Percentiles rank a stretch among this genome's conserved stretches.
These are phyloP conservation scores for Cladobotryum protrusum DNA, from an alignment of 2,329 filamentous ascomycete species.

Conservation along the genomic window DNA sequence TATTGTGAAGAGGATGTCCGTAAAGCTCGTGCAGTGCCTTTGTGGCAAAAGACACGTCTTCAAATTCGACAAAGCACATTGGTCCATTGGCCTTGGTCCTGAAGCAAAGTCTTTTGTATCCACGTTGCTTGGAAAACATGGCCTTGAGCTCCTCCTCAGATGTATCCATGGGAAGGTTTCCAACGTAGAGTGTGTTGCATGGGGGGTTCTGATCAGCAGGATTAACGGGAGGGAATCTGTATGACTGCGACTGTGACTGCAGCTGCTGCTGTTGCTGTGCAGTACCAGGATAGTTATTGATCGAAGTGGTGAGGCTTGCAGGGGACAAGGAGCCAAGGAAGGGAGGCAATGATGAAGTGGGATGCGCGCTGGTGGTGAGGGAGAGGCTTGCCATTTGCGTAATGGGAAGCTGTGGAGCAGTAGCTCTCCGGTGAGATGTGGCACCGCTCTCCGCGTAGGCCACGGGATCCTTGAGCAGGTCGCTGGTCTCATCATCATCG, in stretches of 20 bases:
- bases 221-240: conserved; percentile 78
- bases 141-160: conserved; percentile 93
- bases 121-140: conserved; percentile 86
- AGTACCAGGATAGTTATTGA: too few species aligned
- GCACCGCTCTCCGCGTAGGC: conserved; percentile 60
- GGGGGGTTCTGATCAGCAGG: conserved; percentile 95
- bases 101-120: conserved; percentile 93
- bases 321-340: conserved; percentile 52
- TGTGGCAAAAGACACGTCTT: conserved; percentile 85
- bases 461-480: conserved; percentile 65
- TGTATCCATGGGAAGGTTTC: conserved; percentile 89
- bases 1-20: conserved; percentile 80
- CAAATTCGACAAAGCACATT: conserved; percentile 99
- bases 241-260: conserved; percentile 28
- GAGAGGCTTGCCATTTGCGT: conserved; percentile 63
- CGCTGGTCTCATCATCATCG: conserved; percentile 63
- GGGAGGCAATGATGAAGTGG: conserved; percentile 45
- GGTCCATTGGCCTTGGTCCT: conserved; percentile 91
- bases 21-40: conserved; percentile 88
- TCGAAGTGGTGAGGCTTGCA: conserved; percentile 25
- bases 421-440: conserved; percentile 53
- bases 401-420: conserved; percentile 65
- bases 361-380: conserved; percentile 54
- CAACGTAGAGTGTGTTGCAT: conserved; percentile 96
- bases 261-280: not conserved